Evolutionary conservation across 225 moss, liverwort and hornwort genomes (phyloP), one percentile per base, ranked within the genome.

Genomic region (Pseudoscleropodium purum): DNA sequence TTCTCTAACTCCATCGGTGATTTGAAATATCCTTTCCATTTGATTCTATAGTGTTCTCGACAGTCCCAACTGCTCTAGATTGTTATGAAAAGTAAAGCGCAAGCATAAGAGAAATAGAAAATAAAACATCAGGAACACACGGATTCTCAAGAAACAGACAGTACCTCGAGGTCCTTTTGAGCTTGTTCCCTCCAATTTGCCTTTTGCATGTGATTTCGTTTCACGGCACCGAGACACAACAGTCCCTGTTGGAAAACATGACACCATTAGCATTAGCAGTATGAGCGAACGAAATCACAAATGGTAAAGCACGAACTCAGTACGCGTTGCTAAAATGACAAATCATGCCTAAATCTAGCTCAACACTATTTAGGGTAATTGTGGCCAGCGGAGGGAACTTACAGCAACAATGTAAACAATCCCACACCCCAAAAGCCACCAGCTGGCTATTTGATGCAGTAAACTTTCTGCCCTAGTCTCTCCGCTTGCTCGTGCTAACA

Each of bases 371-470:
- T 43, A 27, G 27, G 39, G 18, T 80, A 60, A 39, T n/a, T 79
- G 24, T 41, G 57, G 31, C 24, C 59, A 45, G 34, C 2, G 34
- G 24, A 74, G 51, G 63, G 15, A 81, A 75, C 92, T 96, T 89
- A 98, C 98, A 83, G 98, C 91, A 76, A 96, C 89, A 67, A 92
- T 90, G 89, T 98, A 98, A 64, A 98, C 91, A 67, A 95, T 87
- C 31, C 98, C 98, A 66, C 96, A 96, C 60, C 89, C 96, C 49
- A 98, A 89, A 57, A 98, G 90, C 93, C 94, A 94, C 94, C 94
- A 98, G 68, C 96, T 95, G 33, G 97, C 93, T 79, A 97, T 92
- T 78, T 97, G 77, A 87, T 98, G 97, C 83, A 98, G 65, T 70
- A 96, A 18, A 70, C 94, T 81, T 81, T 97, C 98, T 65, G 95